These are phyloP conservation scores for Kluyveromyces dobzhanskii DNA, from an alignment of 805 yeast species.

Conservation along the genomic window DNA sequence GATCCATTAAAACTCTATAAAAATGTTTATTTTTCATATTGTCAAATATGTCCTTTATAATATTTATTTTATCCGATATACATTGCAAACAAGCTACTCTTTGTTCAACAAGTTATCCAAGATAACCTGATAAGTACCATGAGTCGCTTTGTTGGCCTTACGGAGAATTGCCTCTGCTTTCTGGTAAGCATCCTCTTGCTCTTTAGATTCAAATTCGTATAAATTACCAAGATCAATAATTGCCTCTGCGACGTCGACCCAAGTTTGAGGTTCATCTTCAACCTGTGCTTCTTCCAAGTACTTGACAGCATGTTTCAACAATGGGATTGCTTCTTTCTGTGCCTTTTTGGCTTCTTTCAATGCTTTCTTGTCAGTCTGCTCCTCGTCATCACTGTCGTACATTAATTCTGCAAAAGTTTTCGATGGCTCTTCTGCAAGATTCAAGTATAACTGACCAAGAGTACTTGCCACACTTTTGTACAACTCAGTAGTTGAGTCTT, in stretches of 20 bases:
- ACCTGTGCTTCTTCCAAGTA: slow-evolving; percentile 53
- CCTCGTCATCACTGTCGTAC: slow-evolving; percentile 46
- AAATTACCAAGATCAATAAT: slow-evolving; percentile 71
- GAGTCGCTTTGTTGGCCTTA: slow-evolving; percentile 72
- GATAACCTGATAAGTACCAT: slow-evolving; percentile 62
- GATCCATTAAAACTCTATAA: no score
- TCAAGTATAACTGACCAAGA: slow-evolving; percentile 55
- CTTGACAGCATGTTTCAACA: slow-evolving; percentile 45
- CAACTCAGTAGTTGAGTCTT: slow-evolving; percentile 15
- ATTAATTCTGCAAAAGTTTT: slow-evolving; percentile 45
- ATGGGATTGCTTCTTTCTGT: slow-evolving; percentile 39
- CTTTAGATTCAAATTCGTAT: slow-evolving; percentile 51
- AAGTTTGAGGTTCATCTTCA: slow-evolving; percentile 67
- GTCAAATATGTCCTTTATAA: no score
- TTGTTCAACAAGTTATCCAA: slow-evolving; percentile 41
- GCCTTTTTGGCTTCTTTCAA: slow-evolving; percentile 34
- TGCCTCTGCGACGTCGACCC: slow-evolving; percentile 85
- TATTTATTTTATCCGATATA: no score
- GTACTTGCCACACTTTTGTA: slow-evolving; percentile 38
- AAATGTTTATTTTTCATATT: no score
- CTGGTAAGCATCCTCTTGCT: slow-evolving; percentile 58
- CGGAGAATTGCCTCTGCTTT: slow-evolving; percentile 61
- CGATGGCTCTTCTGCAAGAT: slow-evolving; percentile 57
- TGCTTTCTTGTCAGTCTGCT: slow-evolving; percentile 20
- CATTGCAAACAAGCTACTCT: slow-evolving; percentile 2